Conservation (phyloP, 2,329 filamentous ascomycete species). For the Fusarium sp. region DNA sequence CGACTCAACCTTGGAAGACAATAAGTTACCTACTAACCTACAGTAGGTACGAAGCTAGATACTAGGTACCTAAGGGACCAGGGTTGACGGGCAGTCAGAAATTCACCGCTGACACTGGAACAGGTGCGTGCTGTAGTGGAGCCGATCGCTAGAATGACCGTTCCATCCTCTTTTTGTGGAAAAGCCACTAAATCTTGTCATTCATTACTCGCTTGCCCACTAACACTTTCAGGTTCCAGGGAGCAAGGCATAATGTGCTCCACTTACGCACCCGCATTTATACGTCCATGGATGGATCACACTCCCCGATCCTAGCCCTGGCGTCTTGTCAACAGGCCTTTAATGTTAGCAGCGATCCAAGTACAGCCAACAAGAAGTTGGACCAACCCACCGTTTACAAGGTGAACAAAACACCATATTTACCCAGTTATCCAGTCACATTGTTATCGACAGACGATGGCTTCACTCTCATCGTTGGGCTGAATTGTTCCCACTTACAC, state of each 20-base stretch:
- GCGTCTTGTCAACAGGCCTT: neutral
- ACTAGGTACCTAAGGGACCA: neutral
- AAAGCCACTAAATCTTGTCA: slow-evolving; percentile 30
- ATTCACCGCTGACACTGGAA: slow-evolving; percentile 16
- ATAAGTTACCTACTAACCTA: neutral
- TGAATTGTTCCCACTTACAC: slow-evolving; percentile 7
- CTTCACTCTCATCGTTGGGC: slow-evolving; percentile 15
- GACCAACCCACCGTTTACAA: neutral
- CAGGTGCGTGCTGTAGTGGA: slow-evolving; percentile 19
- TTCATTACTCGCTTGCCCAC: slow-evolving; percentile 14
- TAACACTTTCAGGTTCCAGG: neutral
- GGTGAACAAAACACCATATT: slow-evolving; percentile 8
- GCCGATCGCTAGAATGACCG: slow-evolving; percentile 8
- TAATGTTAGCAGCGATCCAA: neutral
- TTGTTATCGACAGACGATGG: slow-evolving; percentile 15
- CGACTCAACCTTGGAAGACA: slow-evolving; percentile 3
- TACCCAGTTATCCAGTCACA: neutral
- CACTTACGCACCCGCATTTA: slow-evolving; percentile 22
- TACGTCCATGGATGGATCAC: slow-evolving; percentile 10
- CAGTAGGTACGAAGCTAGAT: too few relatives aligned
- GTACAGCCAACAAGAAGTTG: slow-evolving; percentile 1
- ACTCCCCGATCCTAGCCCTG: slow-evolving; percentile 30
- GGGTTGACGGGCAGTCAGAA: neutral
- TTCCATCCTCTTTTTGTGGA: slow-evolving; percentile 3
- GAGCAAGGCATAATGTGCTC: slow-evolving; percentile 13